phyloP scores from a whole-genome alignment of 169 alveolate genomes.

The Eimeria acervulina region DNA sequence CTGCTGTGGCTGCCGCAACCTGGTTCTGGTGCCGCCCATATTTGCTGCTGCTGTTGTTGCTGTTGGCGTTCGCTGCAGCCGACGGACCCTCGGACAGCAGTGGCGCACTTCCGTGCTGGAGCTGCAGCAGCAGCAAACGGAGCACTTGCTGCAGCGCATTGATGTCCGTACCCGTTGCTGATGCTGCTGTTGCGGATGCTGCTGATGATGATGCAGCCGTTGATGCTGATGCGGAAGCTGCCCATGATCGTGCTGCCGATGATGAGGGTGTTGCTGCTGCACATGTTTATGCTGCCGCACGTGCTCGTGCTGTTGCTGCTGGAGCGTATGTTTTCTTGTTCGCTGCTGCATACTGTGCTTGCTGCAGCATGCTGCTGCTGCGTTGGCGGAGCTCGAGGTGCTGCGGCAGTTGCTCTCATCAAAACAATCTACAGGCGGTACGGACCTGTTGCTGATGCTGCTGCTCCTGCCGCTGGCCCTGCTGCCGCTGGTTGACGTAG shows the following conservation, averaged over 20 bases:
- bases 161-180: background rate
- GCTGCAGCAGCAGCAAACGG: conserved; percentile 42
- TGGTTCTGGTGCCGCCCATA: background rate
- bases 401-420: conserved; percentile 27
- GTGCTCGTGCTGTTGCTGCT: background rate
- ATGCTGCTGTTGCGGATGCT: background rate
- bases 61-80: conserved; percentile 21
- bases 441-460: conserved; percentile 10
- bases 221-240: background rate
- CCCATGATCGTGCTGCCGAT: background rate
- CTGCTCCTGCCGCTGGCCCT: conserved; percentile 9
- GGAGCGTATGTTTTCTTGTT: background rate
- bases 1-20: background rate
- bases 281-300: background rate
- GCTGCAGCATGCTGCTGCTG: conserved; percentile 34
- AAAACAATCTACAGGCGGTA: background rate
- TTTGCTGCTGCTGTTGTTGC: background rate
- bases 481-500: too few relatives aligned
- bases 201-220: background rate
- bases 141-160: conserved; percentile 39
- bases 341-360: background rate
- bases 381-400: conserved; percentile 35
- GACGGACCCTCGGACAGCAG: conserved; percentile 53
- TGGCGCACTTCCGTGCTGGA: conserved; percentile 29
- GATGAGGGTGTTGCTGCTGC: background rate